These are phyloP conservation scores for Populus simonii DNA, from an alignment of 345 rosid genomes.

Conservation along the genomic window DNA sequence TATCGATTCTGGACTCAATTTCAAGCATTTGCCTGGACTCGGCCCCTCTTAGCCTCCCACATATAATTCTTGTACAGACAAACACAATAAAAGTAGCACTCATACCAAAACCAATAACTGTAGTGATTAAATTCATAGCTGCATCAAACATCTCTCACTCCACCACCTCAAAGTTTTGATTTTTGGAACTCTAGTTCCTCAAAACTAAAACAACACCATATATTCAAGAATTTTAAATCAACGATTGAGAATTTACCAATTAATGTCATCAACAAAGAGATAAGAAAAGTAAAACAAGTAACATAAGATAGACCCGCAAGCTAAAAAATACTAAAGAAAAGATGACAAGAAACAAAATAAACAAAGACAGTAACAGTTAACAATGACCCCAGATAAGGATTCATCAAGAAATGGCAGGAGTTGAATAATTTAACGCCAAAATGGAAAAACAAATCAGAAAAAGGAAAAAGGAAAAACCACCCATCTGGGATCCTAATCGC, in stretches of 20 bases:
- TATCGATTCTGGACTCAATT: slow-evolving; percentile 44
- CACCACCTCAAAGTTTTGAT: not conserved
- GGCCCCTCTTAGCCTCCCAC: slow-evolving; percentile 44
- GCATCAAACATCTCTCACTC: slow-evolving; percentile 38
- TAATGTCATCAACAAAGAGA: not conserved
- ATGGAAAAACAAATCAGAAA: not conserved
- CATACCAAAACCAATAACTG: slow-evolving; percentile 61
- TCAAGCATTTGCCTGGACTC: slow-evolving; percentile 45
- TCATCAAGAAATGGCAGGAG: slow-evolving; percentile 13
- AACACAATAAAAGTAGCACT: slow-evolving; percentile 61
- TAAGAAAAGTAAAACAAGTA: not conserved
- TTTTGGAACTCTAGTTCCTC: not conserved
- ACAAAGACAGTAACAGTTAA: not conserved
- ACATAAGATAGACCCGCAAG: not conserved
- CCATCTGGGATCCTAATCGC: slow-evolving; percentile 21
- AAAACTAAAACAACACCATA: not conserved
- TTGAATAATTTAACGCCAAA: not conserved
- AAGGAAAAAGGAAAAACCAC: not conserved
- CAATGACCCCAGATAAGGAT: slow-evolving; percentile 25
- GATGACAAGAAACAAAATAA: not conserved
- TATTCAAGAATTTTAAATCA: not conserved
- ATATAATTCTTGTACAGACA: slow-evolving; percentile 59
- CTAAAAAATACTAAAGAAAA: not conserved
- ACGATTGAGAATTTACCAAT: not conserved
- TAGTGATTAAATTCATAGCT: slow-evolving; percentile 51